Evolutionary conservation across 805 yeast genomes (phyloP).

Genomic region (Schwanniomyces polymorphus): DNA sequence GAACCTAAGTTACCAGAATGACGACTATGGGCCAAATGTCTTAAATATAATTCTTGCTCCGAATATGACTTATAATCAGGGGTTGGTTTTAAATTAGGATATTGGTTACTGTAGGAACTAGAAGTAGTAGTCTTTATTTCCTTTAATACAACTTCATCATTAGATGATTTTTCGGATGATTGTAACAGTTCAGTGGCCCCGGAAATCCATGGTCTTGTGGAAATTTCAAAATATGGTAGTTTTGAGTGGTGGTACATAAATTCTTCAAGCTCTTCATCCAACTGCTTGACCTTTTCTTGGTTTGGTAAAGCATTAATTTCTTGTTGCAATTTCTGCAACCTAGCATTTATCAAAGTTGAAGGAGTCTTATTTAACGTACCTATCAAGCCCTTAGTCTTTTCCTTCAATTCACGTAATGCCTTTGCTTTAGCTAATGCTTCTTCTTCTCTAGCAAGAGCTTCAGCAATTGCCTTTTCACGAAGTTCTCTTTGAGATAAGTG

Average conservation of each 20-base stretch:
- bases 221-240: constrained; percentile 27
- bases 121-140: constrained; percentile 31
- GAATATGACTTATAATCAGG: constrained; percentile 67
- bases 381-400: constrained; percentile 25
- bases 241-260: constrained; percentile 33
- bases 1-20: constrained; percentile 65
- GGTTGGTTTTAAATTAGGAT: constrained; percentile 67
- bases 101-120: constrained; percentile 31
- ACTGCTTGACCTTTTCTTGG: constrained; percentile 33
- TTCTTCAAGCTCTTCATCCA: constrained; percentile 41
- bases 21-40: constrained; percentile 65
- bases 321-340: constrained; percentile 28
- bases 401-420: constrained; percentile 31
- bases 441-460: constrained; percentile 44
- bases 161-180: constrained; percentile 2
- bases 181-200: not conserved
- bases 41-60: constrained; percentile 70
- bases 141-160: constrained; percentile 10
- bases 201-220: constrained; percentile 36
- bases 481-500: constrained; percentile 23
- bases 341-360: constrained; percentile 23
- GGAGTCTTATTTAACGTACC: constrained; percentile 35
- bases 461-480: constrained; percentile 42
- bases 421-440: constrained; percentile 36
- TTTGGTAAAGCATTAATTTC: constrained; percentile 27